Evolutionary conservation across 805 yeast species (phyloP), one percentile per base, ranked within the genome.

Genomic region (Candida cerambycidarum): DNA sequence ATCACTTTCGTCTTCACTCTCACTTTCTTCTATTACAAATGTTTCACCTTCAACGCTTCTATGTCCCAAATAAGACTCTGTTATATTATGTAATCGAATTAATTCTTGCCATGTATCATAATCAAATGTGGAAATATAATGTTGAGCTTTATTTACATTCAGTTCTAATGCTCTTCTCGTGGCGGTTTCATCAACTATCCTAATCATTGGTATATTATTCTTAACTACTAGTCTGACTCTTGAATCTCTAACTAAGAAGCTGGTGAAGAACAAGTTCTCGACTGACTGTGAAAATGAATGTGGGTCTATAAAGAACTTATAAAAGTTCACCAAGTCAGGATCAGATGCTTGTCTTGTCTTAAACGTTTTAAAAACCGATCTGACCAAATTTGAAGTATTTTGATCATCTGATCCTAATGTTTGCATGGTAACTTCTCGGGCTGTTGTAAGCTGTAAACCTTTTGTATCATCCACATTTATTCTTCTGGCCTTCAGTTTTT

Each of bases 191-290:
- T 71, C 57, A 23, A 66, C 47, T 11, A 36, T 38, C 3, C 44
- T 25, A 13, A 82, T 75, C 43, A 65, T 67, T 0, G 75, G 75
- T 15, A 57, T 71, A 12, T 43, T 43, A 19, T 42, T 27, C 3
- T 65, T 67, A 35, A 70, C 72, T n/a, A 70, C 42, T 28, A 56
- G 78, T 17, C 68, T 63, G 27, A 89, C 61, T 51, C 71, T 78
- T 0, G 86, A 89, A 53, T 87, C 95, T 53, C 82, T 78, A 2
- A 89, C 78, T 34, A 92, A 64, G 54, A 90, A 89, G 57, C 96
- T 85, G 0, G 87, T 75, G 55, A 82, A 86, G 54, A 90, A 90
- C 53, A 92, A 63, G 56, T 88, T 89, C 59, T 92, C 97, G 2
- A 90, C 82, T 1, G 89, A 77, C 57, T 83, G 89, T 1, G 85